Evolutionary conservation across 805 yeast species (phyloP).

Genomic region (Starmerella tilneyi): DNA sequence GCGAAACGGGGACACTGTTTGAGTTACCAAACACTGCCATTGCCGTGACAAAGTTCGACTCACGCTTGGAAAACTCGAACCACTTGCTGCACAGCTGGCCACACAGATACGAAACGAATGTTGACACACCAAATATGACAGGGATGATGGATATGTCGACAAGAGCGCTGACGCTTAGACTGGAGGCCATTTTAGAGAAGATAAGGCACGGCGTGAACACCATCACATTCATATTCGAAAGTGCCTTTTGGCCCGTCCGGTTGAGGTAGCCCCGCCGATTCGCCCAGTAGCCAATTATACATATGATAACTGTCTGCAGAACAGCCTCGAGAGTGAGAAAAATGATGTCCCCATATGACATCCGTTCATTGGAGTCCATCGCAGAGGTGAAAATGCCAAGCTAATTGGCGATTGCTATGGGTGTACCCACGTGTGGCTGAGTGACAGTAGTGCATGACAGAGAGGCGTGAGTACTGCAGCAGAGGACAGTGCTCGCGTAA

Average conservation of each 20-base stretch:
- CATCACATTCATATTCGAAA: slow-evolving; percentile 74
- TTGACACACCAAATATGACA: slow-evolving; percentile 68
- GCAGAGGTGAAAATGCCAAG: too few relatives aligned
- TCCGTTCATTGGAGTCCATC: slow-evolving; percentile 10
- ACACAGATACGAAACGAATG: slow-evolving; percentile 58
- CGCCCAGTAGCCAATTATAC: slow-evolving; percentile 77
- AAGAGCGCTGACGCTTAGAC: slow-evolving; percentile 63
- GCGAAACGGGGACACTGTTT: slow-evolving; percentile 85
- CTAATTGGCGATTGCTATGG: too few relatives aligned
- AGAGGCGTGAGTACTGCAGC: slow-evolving; percentile 4
- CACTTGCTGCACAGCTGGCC: slow-evolving; percentile 47
- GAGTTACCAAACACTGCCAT: slow-evolving; percentile 97
- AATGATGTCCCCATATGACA: slow-evolving; percentile 33
- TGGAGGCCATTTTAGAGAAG: slow-evolving; percentile 63
- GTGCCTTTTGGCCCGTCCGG: slow-evolving; percentile 62
- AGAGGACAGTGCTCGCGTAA: slow-evolving; percentile 1
- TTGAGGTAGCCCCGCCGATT: slow-evolving; percentile 63
- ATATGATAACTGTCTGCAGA: slow-evolving; percentile 75
- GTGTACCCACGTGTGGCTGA: slow-evolving; percentile 1
- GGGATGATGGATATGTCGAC: slow-evolving; percentile 78
- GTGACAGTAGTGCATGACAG: neutral
- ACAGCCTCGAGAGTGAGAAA: slow-evolving; percentile 85
- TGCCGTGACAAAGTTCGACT: slow-evolving; percentile 84
- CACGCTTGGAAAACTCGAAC: slow-evolving; percentile 56
- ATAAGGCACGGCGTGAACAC: slow-evolving; percentile 92